Base-by-base conservation (phyloP, 2,329 filamentous ascomycete species). In the Trichoderma sp. region DNA sequence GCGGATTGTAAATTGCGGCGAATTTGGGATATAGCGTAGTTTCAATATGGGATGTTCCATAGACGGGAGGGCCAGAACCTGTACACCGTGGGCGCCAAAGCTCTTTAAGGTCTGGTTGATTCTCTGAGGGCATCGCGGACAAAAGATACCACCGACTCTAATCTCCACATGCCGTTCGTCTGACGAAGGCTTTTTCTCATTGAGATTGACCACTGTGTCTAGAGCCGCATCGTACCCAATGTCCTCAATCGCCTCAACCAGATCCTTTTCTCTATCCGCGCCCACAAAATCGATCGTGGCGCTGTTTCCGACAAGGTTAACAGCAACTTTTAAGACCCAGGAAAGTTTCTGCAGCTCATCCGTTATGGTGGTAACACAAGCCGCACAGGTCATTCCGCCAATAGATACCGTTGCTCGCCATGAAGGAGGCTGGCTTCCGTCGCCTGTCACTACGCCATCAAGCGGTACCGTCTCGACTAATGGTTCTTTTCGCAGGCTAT, bases 1-100 rank as follows among this genome's bases (percentile, higher is more conserved):
- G 59, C 95, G 87, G 72, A 97, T 86, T 0, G 92, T 97, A 74
- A 97, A 87, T 0, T 73, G 76, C 0, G 93, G 91, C 4, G 89
- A 83, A 2, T 86, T 77, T 0, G 94, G 93, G 0, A 82, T 82
- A 75, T 97, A 97, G 3, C 81, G 85, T 65, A 97, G 76, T 73
- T 85, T 90, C 54, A 97, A 75, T 34, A 94, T 86, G 0, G 93
- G 91, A 24, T 86, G 83, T 43, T 89, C 79, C 30, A 87, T 79
- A 1, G 88, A 89, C 1, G 88, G 85, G 21, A 82, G 78, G 32
- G 82, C 81, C 49, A 89, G 77, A 16, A 94, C 80, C 4, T 83
- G 79, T 1, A 92, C 77, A 1, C 79, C 75, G 16, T 79, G 75
- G 7, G 81, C 80, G 10, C 82, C 81, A 72, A 90, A 87, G 2